Conservation (phyloP, 495 filamentous ascomycete species). For the Parachaetomium inaequale region DNA sequence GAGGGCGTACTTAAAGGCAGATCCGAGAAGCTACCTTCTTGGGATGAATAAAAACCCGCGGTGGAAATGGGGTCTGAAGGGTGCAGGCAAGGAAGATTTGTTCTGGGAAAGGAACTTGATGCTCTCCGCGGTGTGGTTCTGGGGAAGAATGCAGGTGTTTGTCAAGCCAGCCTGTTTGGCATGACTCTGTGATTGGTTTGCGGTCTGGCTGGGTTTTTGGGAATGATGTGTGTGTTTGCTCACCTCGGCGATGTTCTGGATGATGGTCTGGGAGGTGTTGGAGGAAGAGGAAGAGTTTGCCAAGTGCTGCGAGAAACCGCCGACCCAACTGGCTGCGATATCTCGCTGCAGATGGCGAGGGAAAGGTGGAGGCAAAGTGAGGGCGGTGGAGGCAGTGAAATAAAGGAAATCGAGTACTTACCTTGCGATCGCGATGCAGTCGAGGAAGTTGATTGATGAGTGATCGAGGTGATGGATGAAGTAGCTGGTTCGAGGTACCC, state of each 20-base stretch:
- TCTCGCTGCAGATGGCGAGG: neutral
- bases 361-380: neutral
- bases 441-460: neutral
- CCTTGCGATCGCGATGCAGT: neutral
- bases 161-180: constrained; percentile 4
- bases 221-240: neutral
- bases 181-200: neutral
- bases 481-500: neutral
- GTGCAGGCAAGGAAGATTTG: neutral
- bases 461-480: neutral
- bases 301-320: neutral
- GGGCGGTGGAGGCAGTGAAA: neutral
- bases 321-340: neutral
- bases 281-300: neutral
- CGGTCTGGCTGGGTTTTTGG: neutral
- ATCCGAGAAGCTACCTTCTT: neutral
- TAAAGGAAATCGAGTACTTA: neutral
- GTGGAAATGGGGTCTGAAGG: neutral
- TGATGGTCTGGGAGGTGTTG: neutral
- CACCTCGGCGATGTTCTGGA: neutral
- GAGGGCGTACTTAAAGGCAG: neutral
- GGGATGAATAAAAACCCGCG: neutral
- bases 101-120: neutral
- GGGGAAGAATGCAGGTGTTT: constrained; percentile 2
- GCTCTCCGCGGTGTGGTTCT: neutral